Conservation (phyloP, 768 basidiomycete species). For the Naganishia antarctica region DNA sequence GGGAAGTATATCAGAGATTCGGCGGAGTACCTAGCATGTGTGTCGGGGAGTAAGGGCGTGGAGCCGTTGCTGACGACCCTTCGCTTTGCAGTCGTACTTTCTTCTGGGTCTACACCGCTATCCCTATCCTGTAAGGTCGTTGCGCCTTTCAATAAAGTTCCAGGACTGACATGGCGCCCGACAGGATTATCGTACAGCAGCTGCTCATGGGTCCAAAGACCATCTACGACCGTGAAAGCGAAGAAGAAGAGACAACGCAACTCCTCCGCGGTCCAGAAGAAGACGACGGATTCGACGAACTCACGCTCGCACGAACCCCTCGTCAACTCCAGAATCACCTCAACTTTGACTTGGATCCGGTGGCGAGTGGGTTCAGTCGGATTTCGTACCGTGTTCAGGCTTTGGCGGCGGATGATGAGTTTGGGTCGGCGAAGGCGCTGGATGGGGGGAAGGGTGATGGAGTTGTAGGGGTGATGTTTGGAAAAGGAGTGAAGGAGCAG, state of each 20-base stretch:
- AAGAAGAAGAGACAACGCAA: conserved; percentile 11
- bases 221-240: conserved; percentile 38
- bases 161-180: too few species aligned
- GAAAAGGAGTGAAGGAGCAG: conserved; percentile 40
- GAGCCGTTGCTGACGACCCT: not conserved
- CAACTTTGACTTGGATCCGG: conserved; percentile 20
- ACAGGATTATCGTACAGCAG: conserved; percentile 49
- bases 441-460: conserved; percentile 31
- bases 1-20: conserved; percentile 35
- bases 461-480: conserved; percentile 47
- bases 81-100: conserved; percentile 38
- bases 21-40: conserved; percentile 32
- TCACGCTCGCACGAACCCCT: conserved; percentile 15
- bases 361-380: conserved; percentile 36
- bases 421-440: conserved; percentile 31
- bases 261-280: conserved; percentile 10
- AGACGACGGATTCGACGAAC: conserved; percentile 24
- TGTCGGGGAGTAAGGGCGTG: not conserved
- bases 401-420: conserved; percentile 32
- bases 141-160: too few species aligned
- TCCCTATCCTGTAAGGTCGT: conserved; percentile 45
- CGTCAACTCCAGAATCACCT: conserved; percentile 3
- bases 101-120: conserved; percentile 47
- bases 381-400: conserved; percentile 34
- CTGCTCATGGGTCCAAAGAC: conserved; percentile 42